A percentile compares a stretch with the other conserved stretches of the same genome.
Conservation (phyloP, 495 filamentous ascomycete species). For the Penicillium tannophilum region DNA sequence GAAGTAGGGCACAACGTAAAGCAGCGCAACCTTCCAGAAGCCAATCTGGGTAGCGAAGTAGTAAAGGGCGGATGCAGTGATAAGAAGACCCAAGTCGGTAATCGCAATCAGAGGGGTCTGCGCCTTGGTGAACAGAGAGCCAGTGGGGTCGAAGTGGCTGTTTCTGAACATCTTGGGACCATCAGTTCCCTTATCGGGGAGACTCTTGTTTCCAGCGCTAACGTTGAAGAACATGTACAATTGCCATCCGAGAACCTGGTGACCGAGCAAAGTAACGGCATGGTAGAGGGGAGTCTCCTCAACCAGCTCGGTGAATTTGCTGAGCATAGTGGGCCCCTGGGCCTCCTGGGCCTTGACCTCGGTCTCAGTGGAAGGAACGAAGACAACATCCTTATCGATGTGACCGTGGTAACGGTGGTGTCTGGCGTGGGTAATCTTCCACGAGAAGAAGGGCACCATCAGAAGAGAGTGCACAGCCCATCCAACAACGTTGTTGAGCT, state of each 20-base stretch:
- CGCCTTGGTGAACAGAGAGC: conserved; percentile 61
- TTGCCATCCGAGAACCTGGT: conserved; percentile 60
- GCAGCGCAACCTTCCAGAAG: conserved; percentile 50
- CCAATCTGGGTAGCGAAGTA: conserved; percentile 49
- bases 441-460: conserved; percentile 73
- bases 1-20: conserved; percentile 58
- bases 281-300: conserved; percentile 61
- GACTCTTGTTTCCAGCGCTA: conserved; percentile 51
- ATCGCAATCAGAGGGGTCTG: conserved; percentile 58
- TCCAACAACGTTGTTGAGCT: conserved; percentile 66
- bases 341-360: conserved; percentile 38
- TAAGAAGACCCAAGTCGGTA: conserved; percentile 59
- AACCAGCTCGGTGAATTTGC: conserved; percentile 46
- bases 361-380: conserved; percentile 54
- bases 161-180: conserved; percentile 47
- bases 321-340: conserved; percentile 34
- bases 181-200: conserved; percentile 37
- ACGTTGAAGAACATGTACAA: conserved; percentile 57
- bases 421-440: conserved; percentile 73
- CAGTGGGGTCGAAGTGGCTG: conserved; percentile 62
- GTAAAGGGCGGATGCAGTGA: conserved; percentile 47
- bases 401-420: conserved; percentile 69
- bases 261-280: conserved; percentile 48
- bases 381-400: conserved; percentile 61
- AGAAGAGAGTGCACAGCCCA: conserved; percentile 67